Percentiles rank a stretch among this genome's conserved stretches.
phyloP scores from a whole-genome alignment of 192 early-diverging fungal species.

The Entomortierella chlamydospora region DNA sequence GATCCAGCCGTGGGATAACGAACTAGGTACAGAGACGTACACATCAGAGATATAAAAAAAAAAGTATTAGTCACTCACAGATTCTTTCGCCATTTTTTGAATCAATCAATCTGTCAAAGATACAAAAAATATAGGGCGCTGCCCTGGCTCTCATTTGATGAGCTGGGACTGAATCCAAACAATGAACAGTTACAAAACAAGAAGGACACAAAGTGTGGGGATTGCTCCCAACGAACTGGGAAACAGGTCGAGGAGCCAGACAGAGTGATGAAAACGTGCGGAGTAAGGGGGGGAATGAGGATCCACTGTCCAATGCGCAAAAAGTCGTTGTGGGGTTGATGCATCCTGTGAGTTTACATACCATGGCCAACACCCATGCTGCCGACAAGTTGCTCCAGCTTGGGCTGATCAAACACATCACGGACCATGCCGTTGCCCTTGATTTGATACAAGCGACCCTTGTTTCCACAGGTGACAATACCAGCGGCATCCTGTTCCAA shows the following conservation, averaged over 20 bases:
- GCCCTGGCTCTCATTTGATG: background rate
- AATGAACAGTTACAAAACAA: background rate
- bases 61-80: too few species aligned
- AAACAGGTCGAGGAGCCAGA: background rate
- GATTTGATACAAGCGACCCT: conserved; percentile 97
- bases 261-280: background rate
- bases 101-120: background rate
- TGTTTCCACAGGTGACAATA: conserved; percentile 96
- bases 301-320: background rate
- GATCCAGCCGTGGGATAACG: conserved; percentile 99
- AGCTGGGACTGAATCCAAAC: background rate
- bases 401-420: conserved; percentile 91
- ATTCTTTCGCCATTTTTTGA: too few species aligned
- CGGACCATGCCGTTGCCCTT: conserved; percentile 99
- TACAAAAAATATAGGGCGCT: conserved; percentile 10
- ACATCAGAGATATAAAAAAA: too few species aligned
- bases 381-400: conserved; percentile 83
- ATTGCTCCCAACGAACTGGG: background rate
- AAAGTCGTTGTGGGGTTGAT: background rate
- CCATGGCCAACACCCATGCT: conserved; percentile 97
- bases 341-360: conserved; percentile 58
- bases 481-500: conserved; percentile 94
- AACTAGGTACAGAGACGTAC: conserved; percentile 54
- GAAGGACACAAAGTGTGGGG: conserved; percentile 5
- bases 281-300: conserved; percentile 5